Base-by-base conservation (phyloP, 352 stramenopile genomes). In the Phytophthora syringae region DNA sequence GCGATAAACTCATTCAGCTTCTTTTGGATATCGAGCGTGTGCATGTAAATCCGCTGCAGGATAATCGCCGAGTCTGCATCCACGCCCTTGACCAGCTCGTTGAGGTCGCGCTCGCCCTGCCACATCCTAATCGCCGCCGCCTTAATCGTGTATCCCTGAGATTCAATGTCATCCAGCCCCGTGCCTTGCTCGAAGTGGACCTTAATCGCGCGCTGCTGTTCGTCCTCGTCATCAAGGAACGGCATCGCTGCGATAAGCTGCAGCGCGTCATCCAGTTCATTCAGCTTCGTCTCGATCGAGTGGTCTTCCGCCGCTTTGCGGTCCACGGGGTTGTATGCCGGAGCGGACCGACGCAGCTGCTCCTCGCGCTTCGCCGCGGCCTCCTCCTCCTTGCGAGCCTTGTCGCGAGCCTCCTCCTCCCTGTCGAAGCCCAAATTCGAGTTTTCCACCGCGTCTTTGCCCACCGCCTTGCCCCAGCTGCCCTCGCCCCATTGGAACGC, bases 401-500 rank as follows among this genome's bases (percentile, higher is more conserved):
- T 74, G 55, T 84, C 66, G 10, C 75, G 73, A 30, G 68, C 72
- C 11, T 77, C 66, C 37, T 84, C 74, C 37, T 90, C 78, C 52
- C 86, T 74, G 24, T 90, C 77, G 55, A 88, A 90, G 20, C 71
- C 70, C 60, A 90, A 15, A 66, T 90, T 90, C 18, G 79, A 79
- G 70, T 90, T 88, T 50, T 86, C 64, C 49, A 77, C 76, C n/a
- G 71, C 69, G 1, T 83, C 68, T 47, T 86, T 88, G 51, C 74
- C 77, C n/a, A 90, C 60, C 24, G 67, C 76, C 51, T 88, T 90
- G 25, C 84, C 84, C 84, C 84, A 92, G 67, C 78, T 89, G 28
- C 84, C 84, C 48, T 92, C 80, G 39, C 76, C 84, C 84, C 84
- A 92, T 51, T 85, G 72, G 60, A 92, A 92, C 28, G 80, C 74